These are phyloP conservation scores for Globisporangium radiosum DNA, from an alignment of 352 stramenopile genomes.

Conservation along the genomic window DNA sequence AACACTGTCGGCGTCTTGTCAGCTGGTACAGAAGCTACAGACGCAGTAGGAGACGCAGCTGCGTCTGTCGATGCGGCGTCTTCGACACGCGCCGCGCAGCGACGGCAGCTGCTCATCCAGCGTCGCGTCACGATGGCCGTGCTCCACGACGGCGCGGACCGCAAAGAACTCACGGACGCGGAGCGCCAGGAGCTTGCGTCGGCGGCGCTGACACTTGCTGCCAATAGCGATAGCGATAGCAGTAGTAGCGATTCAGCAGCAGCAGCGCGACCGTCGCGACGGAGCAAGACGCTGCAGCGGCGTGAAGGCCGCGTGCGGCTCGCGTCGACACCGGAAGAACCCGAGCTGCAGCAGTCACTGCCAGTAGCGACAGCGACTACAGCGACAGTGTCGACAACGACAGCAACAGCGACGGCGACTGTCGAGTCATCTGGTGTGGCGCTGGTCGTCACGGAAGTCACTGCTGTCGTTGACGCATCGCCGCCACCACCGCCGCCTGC, in stretches of 20 bases:
- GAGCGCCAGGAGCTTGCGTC: constrained; percentile 34
- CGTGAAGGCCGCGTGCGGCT: constrained; percentile 31
- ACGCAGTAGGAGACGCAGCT: neutral
- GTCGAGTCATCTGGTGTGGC: neutral
- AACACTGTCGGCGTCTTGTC: neutral
- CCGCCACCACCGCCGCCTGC: constrained; percentile 3
- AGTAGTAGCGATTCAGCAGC: neutral
- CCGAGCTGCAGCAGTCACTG: constrained; percentile 12
- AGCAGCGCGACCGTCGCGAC: constrained; percentile 17
- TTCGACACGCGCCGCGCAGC: neutral
- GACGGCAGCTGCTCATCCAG: constrained; percentile 8
- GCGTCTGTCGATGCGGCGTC: neutral
- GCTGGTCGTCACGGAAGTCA: no score
- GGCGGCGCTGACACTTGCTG: neutral
- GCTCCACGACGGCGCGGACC: constrained; percentile 33
- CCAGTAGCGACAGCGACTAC: neutral
- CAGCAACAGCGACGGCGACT: neutral
- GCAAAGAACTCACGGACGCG: constrained; percentile 27
- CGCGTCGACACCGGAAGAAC: constrained; percentile 37
- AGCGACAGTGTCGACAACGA: neutral
- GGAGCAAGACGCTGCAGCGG: constrained; percentile 39
- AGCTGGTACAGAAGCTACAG: no score
- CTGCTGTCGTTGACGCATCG: neutral
- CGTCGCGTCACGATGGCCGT: constrained; percentile 45
- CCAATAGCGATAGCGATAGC: no score